Conservation (phyloP, 495 filamentous ascomycete species). For the Daldinia caldariorum region DNA sequence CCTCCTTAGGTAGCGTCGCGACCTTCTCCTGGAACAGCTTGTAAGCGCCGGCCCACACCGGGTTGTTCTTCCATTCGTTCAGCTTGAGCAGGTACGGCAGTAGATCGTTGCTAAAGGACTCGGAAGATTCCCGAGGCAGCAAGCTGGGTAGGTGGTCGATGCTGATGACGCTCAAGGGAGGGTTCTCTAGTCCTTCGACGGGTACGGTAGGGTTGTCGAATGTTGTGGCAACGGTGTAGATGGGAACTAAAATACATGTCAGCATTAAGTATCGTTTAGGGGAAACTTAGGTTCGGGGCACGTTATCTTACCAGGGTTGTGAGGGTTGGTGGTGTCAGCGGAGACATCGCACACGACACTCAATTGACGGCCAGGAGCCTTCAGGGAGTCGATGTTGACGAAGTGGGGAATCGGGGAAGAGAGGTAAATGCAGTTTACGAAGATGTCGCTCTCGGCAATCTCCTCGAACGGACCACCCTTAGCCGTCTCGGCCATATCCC, state of each 20-base stretch:
- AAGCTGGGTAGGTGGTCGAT: slow-evolving; percentile 93
- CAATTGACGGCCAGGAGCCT: slow-evolving; percentile 73
- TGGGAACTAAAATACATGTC: slow-evolving; percentile 70
- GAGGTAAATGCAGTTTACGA: slow-evolving; percentile 95
- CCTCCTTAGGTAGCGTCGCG: slow-evolving; percentile 69
- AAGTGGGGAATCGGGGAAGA: slow-evolving; percentile 72
- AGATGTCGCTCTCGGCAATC: slow-evolving; percentile 82
- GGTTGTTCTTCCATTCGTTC: slow-evolving; percentile 73
- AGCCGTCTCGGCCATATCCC: slow-evolving; percentile 93
- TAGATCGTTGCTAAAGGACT: slow-evolving; percentile 83
- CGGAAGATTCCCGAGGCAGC: slow-evolving; percentile 85
- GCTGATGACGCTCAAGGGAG: slow-evolving; percentile 78
- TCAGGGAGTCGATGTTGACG: slow-evolving; percentile 74
- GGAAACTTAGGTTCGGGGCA: slow-evolving; percentile 39
- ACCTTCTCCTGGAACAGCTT: slow-evolving; percentile 88
- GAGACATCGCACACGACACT: slow-evolving; percentile 90
- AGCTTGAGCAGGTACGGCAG: slow-evolving; percentile 81
- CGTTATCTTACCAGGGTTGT: slow-evolving; percentile 53
- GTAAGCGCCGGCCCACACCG: slow-evolving; percentile 86
- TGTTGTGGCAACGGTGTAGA: slow-evolving; percentile 83
- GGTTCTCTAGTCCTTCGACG: slow-evolving; percentile 65
- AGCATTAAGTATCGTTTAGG: background rate
- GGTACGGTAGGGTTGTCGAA: slow-evolving; percentile 86
- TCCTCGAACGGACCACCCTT: slow-evolving; percentile 87
- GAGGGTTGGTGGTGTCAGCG: slow-evolving; percentile 77